Evolutionary conservation across 2,329 filamentous ascomycete genomes (phyloP), one percentile per base, ranked within the genome.

Genomic region (Raffaelea ambrosiae): DNA sequence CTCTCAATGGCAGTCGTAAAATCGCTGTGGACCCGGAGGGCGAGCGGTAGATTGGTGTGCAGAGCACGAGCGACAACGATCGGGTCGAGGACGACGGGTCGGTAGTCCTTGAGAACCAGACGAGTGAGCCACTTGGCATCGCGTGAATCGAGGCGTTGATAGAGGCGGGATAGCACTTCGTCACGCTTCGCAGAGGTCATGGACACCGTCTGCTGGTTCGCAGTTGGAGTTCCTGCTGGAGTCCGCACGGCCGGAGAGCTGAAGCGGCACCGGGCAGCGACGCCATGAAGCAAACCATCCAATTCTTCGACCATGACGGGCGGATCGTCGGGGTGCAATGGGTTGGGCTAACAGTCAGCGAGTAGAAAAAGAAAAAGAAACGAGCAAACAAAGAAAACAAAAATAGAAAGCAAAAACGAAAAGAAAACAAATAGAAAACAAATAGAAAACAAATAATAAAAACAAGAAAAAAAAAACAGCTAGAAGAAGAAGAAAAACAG

Each of bases 61-160:
- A 84, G 84, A 18, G 70, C 71, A 13, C 67, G 66, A 42, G 86
- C 71, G 0, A 87, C 64, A 18, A 75, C 61, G 1, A 63, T 54
- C 7, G 69, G 65, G 20, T 88, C 79, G 2, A 94, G 59, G 2
- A 74, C 61, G 0, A 90, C 70, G 0, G 85, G 84, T n/a, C 75
- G 71, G 50, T 83, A 86, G 53, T 83, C 77, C 59, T 94, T 93
- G 23, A 95, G 68, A 5, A 95, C 71, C 26, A 96, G 69, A 3
- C 90, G 76, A 0, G 86, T 86, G 11, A 95, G 72, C 90, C 90
- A 96, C 65, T 95, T 95, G 4, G 83, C 84, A 59, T 95, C 86
- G 40, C 71, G 70, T 3, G 86, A 77, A 41, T 71, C 70, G 10
- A 88, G 59, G 8, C 77, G 74, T 26, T 65, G 68, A 57, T 85